A percentile compares a stretch with the other conserved stretches of the same genome.
Conservation (phyloP, 441 rosid species). For the Brassica hybrid region DNA sequence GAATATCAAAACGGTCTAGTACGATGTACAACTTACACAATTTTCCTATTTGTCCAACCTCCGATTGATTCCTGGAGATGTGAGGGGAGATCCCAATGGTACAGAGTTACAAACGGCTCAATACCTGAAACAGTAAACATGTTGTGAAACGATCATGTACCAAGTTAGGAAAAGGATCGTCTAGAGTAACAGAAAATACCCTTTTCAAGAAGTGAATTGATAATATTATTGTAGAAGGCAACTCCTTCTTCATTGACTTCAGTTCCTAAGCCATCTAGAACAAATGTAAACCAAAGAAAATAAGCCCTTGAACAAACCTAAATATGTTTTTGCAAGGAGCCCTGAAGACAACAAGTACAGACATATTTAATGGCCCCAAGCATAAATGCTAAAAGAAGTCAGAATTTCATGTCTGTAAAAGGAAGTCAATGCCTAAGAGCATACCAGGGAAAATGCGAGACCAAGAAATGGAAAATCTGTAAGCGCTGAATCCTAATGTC, state of each 20-base stretch:
- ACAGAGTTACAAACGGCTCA: constrained; percentile 76
- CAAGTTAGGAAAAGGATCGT: constrained; percentile 30
- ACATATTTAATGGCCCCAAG: constrained; percentile 9
- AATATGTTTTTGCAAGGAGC: neutral
- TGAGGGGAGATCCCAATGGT: constrained; percentile 98
- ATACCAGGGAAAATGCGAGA: constrained; percentile 93
- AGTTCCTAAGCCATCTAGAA: constrained; percentile 84
- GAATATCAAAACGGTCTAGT: neutral
- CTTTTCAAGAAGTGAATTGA: constrained; percentile 77
- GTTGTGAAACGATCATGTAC: constrained; percentile 18
- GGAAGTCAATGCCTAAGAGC: constrained; percentile 8
- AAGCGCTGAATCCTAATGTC: constrained; percentile 77
- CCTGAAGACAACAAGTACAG: neutral
- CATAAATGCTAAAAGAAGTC: constrained; percentile 24
- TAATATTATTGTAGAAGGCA: constrained; percentile 78
- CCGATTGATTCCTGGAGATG: constrained; percentile 82
- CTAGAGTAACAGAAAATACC: constrained; percentile 51
- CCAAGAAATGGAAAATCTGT: constrained; percentile 94
- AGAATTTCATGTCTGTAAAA: neutral
- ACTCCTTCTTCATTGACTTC: constrained; percentile 79
- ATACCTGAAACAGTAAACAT: constrained; percentile 58
- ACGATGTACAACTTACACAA: constrained; percentile 64
- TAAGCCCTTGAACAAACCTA: neutral
- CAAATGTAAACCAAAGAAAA: constrained; percentile 21
- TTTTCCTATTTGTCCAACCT: constrained; percentile 78